Conservation (phyloP, 2,329 filamentous ascomycete species). For the Westerdykella aurantiaca region DNA sequence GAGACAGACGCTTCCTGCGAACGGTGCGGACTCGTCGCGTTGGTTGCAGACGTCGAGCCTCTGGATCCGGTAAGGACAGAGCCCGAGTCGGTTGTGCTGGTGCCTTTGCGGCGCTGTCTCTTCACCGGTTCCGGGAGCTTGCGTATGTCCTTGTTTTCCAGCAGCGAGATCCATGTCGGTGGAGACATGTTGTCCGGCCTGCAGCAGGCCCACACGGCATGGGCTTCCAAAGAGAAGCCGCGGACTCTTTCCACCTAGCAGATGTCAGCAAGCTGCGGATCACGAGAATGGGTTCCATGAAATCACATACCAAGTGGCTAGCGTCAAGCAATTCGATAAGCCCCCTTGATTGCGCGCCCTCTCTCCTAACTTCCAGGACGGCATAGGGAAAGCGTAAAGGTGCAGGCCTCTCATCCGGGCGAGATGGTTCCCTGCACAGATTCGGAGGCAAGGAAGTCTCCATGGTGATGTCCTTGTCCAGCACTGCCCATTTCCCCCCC, state of each 20-base stretch:
- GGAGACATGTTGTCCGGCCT: constrained; percentile 41
- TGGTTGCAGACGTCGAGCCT: constrained; percentile 37
- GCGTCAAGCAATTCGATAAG: constrained; percentile 42
- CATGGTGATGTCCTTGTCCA: constrained; percentile 46
- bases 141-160: constrained; percentile 46
- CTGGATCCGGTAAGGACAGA: constrained; percentile 24
- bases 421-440: constrained; percentile 29
- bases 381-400: constrained; percentile 45
- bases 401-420: constrained; percentile 17
- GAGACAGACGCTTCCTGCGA: constrained; percentile 30
- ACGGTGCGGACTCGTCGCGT: constrained; percentile 26
- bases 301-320: constrained; percentile 41
- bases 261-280: constrained; percentile 15
- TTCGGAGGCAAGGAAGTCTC: constrained; percentile 26
- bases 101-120: constrained; percentile 22
- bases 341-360: constrained; percentile 37
- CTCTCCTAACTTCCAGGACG: constrained; percentile 46
- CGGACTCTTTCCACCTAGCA: constrained; percentile 44
- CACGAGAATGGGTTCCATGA: too few relatives aligned
- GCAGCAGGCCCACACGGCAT: constrained; percentile 47
- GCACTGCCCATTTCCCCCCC: constrained; percentile 43
- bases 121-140: constrained; percentile 43
- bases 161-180: constrained; percentile 44
- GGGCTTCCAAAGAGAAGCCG: constrained; percentile 50
- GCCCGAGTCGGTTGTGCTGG: constrained; percentile 17